Evolutionary conservation across 2,329 filamentous ascomycete genomes (phyloP).

Genomic region (Phialophora verrucosa): DNA sequence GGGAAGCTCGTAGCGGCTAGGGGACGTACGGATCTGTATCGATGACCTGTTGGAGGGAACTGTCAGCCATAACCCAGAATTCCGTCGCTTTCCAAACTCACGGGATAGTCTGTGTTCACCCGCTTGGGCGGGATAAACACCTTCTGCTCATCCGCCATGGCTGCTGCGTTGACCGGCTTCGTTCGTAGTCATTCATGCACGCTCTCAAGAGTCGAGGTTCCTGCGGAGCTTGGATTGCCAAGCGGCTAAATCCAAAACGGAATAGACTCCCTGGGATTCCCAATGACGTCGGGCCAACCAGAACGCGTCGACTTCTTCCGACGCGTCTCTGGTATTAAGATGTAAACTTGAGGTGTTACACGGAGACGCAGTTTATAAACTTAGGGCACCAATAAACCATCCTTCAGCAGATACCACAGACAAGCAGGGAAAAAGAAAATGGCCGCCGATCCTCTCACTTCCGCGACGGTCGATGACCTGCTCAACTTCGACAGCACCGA

Average conservation of each 20-base stretch:
- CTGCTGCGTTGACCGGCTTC: slow-evolving; percentile 22
- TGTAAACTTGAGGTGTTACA: no score
- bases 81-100: slow-evolving; percentile 57
- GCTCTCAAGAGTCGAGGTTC: slow-evolving; percentile 26
- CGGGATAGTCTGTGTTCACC: slow-evolving; percentile 82
- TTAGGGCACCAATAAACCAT: neutral
- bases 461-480: slow-evolving; percentile 67
- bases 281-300: slow-evolving; percentile 30
- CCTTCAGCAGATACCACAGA: neutral
- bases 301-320: slow-evolving; percentile 15
- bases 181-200: slow-evolving; percentile 9
- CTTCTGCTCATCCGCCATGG: slow-evolving; percentile 42
- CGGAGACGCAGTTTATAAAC: no score
- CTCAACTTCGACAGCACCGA: slow-evolving; percentile 71
- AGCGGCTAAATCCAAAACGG: slow-evolving; percentile 20
- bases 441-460: slow-evolving; percentile 38
- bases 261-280: slow-evolving; percentile 16
- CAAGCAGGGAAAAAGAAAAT: slow-evolving; percentile 14
- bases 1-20: slow-evolving; percentile 22
- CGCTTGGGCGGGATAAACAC: slow-evolving; percentile 75
- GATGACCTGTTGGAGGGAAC: slow-evolving; percentile 73
- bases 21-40: slow-evolving; percentile 92
- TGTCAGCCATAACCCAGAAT: slow-evolving; percentile 32
- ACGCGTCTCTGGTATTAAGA: slow-evolving; percentile 15
- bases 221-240: slow-evolving; percentile 31